Evolutionary conservation across 176 grass and related monocot species (phyloP).

Genomic region (Secale cereale): DNA sequence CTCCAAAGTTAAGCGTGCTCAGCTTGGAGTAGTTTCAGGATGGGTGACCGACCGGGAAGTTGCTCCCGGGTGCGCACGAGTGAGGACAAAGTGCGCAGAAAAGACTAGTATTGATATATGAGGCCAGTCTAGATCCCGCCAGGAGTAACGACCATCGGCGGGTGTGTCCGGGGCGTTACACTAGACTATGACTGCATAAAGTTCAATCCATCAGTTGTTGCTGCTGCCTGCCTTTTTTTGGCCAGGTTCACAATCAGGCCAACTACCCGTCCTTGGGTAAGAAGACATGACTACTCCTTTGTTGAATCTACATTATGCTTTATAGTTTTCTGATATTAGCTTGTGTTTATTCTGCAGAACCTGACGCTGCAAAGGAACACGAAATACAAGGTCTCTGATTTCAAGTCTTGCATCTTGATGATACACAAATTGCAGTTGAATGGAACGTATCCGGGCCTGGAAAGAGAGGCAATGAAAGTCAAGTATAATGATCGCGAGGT

Average conservation of each 20-base stretch:
- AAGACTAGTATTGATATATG: too few relatives aligned
- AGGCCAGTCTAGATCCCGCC: too few relatives aligned
- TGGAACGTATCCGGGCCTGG: background rate
- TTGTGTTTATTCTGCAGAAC: conserved; percentile 35
- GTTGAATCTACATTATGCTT: background rate
- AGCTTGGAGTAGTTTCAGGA: too few relatives aligned
- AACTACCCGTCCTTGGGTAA: conserved; percentile 48
- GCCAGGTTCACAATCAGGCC: conserved; percentile 53
- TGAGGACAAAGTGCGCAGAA: too few relatives aligned
- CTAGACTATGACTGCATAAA: conserved; percentile 38
- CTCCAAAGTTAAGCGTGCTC: too few relatives aligned
- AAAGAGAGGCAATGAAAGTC: background rate
- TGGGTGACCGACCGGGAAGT: too few relatives aligned
- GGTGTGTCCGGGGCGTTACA: too few relatives aligned
- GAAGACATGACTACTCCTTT: background rate
- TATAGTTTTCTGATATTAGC: background rate
- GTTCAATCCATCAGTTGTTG: conserved; percentile 51
- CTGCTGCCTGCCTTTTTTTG: conserved; percentile 56
- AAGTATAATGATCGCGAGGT: conserved; percentile 15
- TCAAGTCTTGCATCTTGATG: conserved; percentile 28
- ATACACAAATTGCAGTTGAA: conserved; percentile 38
- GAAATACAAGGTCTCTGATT: conserved; percentile 32
- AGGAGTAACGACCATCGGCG: too few relatives aligned
- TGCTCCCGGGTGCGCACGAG: too few relatives aligned
- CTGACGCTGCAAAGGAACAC: conserved; percentile 30